Percentiles rank a stretch among this genome's conserved stretches.
phyloP scores from a whole-genome alignment of 768 basidiomycete species.

The Pleurotus sapidus region DNA sequence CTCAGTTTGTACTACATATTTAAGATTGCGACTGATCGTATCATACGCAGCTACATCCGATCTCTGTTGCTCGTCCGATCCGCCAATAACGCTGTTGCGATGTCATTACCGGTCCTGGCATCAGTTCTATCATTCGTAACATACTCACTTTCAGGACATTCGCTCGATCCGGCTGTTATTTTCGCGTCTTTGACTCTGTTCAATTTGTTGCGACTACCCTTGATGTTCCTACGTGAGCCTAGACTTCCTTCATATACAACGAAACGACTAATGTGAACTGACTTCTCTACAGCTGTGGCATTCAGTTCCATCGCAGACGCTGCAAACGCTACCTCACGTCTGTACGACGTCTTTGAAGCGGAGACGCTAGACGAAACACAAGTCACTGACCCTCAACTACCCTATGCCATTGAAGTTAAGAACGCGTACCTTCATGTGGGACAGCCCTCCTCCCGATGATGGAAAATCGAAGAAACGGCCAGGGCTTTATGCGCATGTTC shows the following conservation, averaged over 20 bases:
- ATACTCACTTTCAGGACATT: conserved; percentile 72
- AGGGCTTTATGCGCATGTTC: conserved; percentile 4
- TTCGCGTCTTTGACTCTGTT: conserved; percentile 88
- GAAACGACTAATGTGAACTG: too few relatives aligned
- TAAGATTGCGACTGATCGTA: neutral
- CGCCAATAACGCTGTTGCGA: conserved; percentile 63
- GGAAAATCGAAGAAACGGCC: conserved; percentile 34
- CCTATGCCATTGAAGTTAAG: conserved; percentile 65
- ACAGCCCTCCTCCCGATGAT: conserved; percentile 59
- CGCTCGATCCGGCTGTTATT: conserved; percentile 64
- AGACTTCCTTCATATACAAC: too few relatives aligned
- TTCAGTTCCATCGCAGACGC: conserved; percentile 86
- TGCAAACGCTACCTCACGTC: conserved; percentile 70
- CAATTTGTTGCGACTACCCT: conserved; percentile 76
- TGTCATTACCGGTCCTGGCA: conserved; percentile 75
- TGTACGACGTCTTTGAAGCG: conserved; percentile 81
- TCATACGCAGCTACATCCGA: conserved; percentile 51
- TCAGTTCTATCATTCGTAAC: conserved; percentile 76
- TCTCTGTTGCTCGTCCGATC: conserved; percentile 63
- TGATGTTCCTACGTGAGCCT: conserved; percentile 65
- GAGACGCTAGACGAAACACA: conserved; percentile 67
- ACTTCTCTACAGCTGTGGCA: conserved; percentile 46
- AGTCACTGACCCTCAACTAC: conserved; percentile 48
- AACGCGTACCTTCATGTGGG: conserved; percentile 86
- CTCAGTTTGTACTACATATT: neutral